Evolutionary conservation across 176 grass and related monocot species (phyloP), one percentile per base, ranked within the genome.

Genomic region (Eleusine coracana): DNA sequence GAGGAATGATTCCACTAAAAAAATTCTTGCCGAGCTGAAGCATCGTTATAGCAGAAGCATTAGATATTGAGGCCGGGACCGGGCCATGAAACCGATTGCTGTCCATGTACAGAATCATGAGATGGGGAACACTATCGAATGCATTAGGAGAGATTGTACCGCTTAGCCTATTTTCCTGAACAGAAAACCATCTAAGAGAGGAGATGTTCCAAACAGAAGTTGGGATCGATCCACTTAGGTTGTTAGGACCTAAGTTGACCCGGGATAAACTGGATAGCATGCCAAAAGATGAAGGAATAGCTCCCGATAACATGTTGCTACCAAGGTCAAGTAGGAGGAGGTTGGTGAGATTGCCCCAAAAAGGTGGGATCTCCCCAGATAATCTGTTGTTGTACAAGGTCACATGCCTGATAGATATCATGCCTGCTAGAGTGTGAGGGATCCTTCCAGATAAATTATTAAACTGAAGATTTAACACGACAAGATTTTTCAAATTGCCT

Each of bases 201-300:
- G 83, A 90, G 10, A 86, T 31, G 20, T 83, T 86, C 56, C 70
- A 90, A 7, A 90, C 61, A n/a, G 40, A 72, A 25, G 67, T 8
- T 28, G 87, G 81, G 44, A 89, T 70, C 5, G 15, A 6, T 59
- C 87, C 76, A 2, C 51, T 71, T 5, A 89, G 10, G 10, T 45
- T 45, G 44, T 45, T 45, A 45, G 1, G 10, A 10, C 44, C 10
- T 45, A 45, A 45, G 7, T 45, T 9, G 7, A 45, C 44, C 8
- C 8, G 8, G 10, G 44, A 45, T 45, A 45, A 10, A 9, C 8
- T 45, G 44, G 44, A 45, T 9, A 45, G 10, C 44, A 45, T 10
- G 44, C 44, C 44, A 0, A 45, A 45, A 45, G 44, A 45, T 45
- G 44, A 6, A 45, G 44, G 44, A 45, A 45, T 45, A 45, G 10